Conservation (phyloP, 1,139 yeast species). For the Scheffersomyces quercinus region DNA sequence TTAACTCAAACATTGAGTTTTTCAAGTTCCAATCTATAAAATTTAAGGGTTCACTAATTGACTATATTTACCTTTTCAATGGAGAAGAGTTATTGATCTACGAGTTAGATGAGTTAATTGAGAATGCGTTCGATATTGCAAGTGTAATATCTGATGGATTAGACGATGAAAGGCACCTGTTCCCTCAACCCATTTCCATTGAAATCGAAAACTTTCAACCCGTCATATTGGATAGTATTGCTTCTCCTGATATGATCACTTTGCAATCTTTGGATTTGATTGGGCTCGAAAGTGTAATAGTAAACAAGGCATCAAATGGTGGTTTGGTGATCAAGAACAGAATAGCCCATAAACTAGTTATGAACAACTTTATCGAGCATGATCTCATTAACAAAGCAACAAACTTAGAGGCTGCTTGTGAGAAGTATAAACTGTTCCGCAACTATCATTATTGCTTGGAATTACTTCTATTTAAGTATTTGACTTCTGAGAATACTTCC, state of each 20-base stretch:
- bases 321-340: constrained; percentile 25
- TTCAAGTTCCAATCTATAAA: constrained; percentile 29
- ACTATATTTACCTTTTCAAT: constrained; percentile 28
- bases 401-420: constrained; percentile 13
- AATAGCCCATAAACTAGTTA: constrained; percentile 32
- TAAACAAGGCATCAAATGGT: constrained; percentile 17
- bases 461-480: constrained; percentile 36
- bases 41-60: constrained; percentile 15
- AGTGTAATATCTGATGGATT: constrained; percentile 21
- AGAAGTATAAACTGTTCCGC: constrained; percentile 29
- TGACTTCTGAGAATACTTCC: constrained; percentile 20
- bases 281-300: constrained; percentile 33
- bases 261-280: constrained; percentile 25
- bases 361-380: constrained; percentile 41
- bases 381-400: constrained; percentile 26
- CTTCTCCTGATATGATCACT: constrained; percentile 5
- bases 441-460: constrained; percentile 44
- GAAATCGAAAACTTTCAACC: constrained; percentile 33
- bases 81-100: constrained; percentile 33
- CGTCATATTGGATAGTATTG: constrained; percentile 18
- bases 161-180: constrained; percentile 13
- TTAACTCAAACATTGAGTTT: constrained; percentile 32
- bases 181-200: constrained; percentile 28
- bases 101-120: constrained; percentile 31
- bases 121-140: constrained; percentile 21